A percentile compares a stretch with the other conserved stretches of the same genome.
Evolutionary conservation across 148 eudicot species (phyloP).

Genomic region (Linanthus parryae): DNA sequence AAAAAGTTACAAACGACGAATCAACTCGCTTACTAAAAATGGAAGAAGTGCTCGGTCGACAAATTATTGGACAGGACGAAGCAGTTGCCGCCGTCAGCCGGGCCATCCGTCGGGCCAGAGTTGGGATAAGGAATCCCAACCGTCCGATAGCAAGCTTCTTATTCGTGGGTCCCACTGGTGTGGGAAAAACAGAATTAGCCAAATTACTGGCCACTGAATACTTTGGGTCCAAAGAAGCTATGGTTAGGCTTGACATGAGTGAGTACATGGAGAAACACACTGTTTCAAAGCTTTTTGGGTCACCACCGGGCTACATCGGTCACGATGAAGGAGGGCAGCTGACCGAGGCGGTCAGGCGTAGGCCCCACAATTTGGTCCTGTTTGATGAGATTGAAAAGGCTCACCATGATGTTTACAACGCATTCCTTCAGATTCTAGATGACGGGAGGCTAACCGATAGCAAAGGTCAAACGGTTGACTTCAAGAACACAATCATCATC

Average conservation of each 20-base stretch:
- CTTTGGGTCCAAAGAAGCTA: slow-evolving; percentile 8
- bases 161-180: slow-evolving; percentile 22
- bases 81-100: slow-evolving; percentile 21
- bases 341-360: slow-evolving; percentile 75
- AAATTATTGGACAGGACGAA: slow-evolving; percentile 19
- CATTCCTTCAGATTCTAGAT: slow-evolving; percentile 91
- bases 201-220: slow-evolving; percentile 5
- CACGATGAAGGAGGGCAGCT: slow-evolving; percentile 75
- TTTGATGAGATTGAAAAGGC: slow-evolving; percentile 97
- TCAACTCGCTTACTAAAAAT: slow-evolving; percentile 16
- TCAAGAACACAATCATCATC: slow-evolving; percentile 76
- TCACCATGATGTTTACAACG: slow-evolving; percentile 75
- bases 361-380: slow-evolving; percentile 71
- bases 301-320: slow-evolving; percentile 3
- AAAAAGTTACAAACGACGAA: slow-evolving; percentile 14
- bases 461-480: slow-evolving; percentile 81
- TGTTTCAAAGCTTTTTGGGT: neutral
- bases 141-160: slow-evolving; percentile 27
- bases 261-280: slow-evolving; percentile 1
- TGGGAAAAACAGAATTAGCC: slow-evolving; percentile 8
- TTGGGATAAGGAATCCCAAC: slow-evolving; percentile 20
- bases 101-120: slow-evolving; percentile 22
- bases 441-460: slow-evolving; percentile 90
- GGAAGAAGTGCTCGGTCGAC: slow-evolving; percentile 14
- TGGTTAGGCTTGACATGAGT: slow-evolving; percentile 10